Percentiles rank a stretch among this genome's conserved stretches.
phyloP scores from a whole-genome alignment of 2,329 filamentous ascomycete genomes.

The Ascocoryne sarcoides region DNA sequence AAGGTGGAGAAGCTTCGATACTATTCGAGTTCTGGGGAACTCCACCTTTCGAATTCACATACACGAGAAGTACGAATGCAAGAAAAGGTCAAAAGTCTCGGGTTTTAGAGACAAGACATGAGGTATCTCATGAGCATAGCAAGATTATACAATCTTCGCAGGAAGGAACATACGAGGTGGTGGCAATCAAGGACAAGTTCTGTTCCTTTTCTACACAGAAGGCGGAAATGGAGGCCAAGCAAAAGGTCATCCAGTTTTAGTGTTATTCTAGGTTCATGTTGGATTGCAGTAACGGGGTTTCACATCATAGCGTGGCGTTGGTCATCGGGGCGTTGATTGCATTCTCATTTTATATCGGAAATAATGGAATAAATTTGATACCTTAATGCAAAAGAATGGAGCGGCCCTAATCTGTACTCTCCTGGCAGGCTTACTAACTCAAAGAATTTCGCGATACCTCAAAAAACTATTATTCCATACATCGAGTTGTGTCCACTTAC shows the following conservation, averaged over 20 bases:
- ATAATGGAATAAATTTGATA: too few species aligned
- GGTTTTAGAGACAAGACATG: slow-evolving; percentile 84
- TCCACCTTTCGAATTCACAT: slow-evolving; percentile 96
- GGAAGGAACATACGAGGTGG: slow-evolving; percentile 95
- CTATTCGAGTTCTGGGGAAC: slow-evolving; percentile 92
- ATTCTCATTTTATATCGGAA: too few species aligned
- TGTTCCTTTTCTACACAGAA: slow-evolving; percentile 78
- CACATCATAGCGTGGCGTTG: slow-evolving; percentile 29
- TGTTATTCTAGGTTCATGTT: slow-evolving; percentile 4
- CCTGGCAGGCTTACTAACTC: too few species aligned
- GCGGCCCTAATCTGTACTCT: too few species aligned
- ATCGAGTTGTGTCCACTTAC: too few species aligned
- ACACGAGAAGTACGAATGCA: slow-evolving; percentile 84
- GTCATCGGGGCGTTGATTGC: too few species aligned
- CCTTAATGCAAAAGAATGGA: too few species aligned
- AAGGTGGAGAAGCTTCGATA: slow-evolving; percentile 89
- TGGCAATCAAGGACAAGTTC: slow-evolving; percentile 87
- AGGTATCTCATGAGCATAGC: slow-evolving; percentile 70
- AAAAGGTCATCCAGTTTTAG: slow-evolving; percentile 28
- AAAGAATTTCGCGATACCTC: too few species aligned
- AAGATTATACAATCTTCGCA: slow-evolving; percentile 80
- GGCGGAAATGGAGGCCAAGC: slow-evolving; percentile 39
- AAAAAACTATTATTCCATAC: too few species aligned
- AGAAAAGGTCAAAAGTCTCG: slow-evolving; percentile 64
- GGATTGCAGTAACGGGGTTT: slow-evolving; percentile 12